These are phyloP conservation scores for Handroanthus guayacan DNA, from an alignment of 257 asterid species.

Conservation along the genomic window DNA sequence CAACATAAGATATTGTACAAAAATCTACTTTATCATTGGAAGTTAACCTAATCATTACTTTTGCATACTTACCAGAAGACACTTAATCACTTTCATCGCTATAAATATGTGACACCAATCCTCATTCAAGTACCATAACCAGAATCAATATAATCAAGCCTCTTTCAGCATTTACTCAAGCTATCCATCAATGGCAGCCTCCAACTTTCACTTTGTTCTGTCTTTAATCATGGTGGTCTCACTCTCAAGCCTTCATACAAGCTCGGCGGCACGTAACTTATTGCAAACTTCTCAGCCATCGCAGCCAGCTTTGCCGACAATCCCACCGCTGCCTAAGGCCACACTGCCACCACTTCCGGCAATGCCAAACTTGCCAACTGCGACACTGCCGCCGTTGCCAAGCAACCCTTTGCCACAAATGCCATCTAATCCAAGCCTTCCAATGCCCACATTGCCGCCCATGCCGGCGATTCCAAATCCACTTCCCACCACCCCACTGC, in stretches of 20 bases:
- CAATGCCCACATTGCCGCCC: constrained; percentile 27
- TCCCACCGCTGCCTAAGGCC: constrained; percentile 28
- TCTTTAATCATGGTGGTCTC: constrained; percentile 18
- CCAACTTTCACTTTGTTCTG: constrained; percentile 13
- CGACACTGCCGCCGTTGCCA: constrained; percentile 18
- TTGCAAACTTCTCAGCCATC: constrained; percentile 34
- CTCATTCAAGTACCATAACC: not conserved
- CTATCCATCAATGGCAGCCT: constrained; percentile 35
- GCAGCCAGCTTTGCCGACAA: constrained; percentile 14
- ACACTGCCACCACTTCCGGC: constrained; percentile 33
- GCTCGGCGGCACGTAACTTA: constrained; percentile 26
- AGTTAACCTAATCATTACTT: constrained; percentile 37
- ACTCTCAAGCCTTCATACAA: constrained; percentile 23
- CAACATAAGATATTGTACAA: not conserved
- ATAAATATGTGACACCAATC: constrained; percentile 29
- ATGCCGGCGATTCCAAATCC: constrained; percentile 41
- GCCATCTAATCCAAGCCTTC: constrained; percentile 9
- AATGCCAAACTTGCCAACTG: not conserved
- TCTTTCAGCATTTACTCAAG: not conserved
- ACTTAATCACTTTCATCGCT: constrained; percentile 13
- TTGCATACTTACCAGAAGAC: constrained; percentile 27
- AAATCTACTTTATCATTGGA: constrained; percentile 22
- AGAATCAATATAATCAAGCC: not conserved
- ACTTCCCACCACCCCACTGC: constrained; percentile 30
- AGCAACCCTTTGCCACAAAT: not conserved